These are phyloP conservation scores for Hypoxylon crocopeplum DNA, from an alignment of 495 filamentous ascomycete species.

Conservation along the genomic window DNA sequence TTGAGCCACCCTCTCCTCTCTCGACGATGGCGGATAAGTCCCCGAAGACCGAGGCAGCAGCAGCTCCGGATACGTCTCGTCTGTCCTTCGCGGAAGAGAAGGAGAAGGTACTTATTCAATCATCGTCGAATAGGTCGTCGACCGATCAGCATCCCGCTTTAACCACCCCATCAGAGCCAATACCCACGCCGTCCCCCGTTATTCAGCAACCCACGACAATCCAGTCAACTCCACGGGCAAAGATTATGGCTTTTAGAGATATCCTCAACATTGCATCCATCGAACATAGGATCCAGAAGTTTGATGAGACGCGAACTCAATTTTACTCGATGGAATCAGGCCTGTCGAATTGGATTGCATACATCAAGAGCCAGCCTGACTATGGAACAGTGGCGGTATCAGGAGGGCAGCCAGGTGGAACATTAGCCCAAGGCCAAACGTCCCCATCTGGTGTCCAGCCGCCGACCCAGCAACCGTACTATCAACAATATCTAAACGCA, in stretches of 20 bases:
- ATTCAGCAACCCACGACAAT: slow-evolving; percentile 25
- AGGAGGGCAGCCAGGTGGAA: slow-evolving; percentile 20
- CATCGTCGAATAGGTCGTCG: slow-evolving; percentile 44
- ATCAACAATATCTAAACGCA: slow-evolving; percentile 54
- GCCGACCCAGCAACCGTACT: slow-evolving; percentile 55
- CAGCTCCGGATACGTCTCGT: slow-evolving; percentile 17
- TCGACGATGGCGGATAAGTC: slow-evolving; percentile 34
- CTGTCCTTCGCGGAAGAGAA: slow-evolving; percentile 56
- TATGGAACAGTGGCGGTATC: slow-evolving; percentile 28
- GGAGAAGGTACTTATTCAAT: slow-evolving; percentile 46
- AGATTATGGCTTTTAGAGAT: slow-evolving; percentile 68
- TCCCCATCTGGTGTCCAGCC: slow-evolving; percentile 30
- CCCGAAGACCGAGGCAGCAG: slow-evolving; percentile 1
- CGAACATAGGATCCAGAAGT: slow-evolving; percentile 71
- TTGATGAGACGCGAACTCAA: slow-evolving; percentile 70
- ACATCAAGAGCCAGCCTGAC: slow-evolving; percentile 50
- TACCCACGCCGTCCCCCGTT: neutral
- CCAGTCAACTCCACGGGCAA: slow-evolving; percentile 44
- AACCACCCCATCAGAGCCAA: slow-evolving; percentile 6
- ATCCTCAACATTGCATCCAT: slow-evolving; percentile 69
- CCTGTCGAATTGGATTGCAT: slow-evolving; percentile 72
- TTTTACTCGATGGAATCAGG: slow-evolving; percentile 77
- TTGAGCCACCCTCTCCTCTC: slow-evolving; percentile 47
- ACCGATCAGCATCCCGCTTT: slow-evolving; percentile 50
- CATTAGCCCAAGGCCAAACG: slow-evolving; percentile 27